Percentiles rank a stretch among this genome's conserved stretches.
Evolutionary conservation across 1,139 yeast genomes (phyloP).

Genomic region (Spathaspora sp.): DNA sequence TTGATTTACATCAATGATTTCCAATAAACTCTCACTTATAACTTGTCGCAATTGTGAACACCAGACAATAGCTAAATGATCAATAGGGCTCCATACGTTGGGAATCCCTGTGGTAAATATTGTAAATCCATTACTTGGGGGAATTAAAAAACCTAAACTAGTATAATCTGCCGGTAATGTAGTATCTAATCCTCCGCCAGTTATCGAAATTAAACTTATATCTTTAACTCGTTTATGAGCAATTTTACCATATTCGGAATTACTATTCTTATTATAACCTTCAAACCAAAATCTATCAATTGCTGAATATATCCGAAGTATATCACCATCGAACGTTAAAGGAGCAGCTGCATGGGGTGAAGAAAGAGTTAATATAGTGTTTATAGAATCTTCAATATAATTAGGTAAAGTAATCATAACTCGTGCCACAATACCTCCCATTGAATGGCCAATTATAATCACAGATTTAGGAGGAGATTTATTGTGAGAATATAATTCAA

Average conservation of each 20-base stretch:
- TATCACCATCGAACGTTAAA: slow-evolving; percentile 90
- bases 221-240: slow-evolving; percentile 45
- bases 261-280: slow-evolving; percentile 36
- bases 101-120: slow-evolving; percentile 87
- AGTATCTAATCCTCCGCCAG: slow-evolving; percentile 86
- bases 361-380: slow-evolving; percentile 82
- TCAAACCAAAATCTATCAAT: slow-evolving; percentile 81
- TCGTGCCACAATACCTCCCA: slow-evolving; percentile 95
- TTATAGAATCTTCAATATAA: slow-evolving; percentile 67
- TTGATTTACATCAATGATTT: slow-evolving; percentile 49
- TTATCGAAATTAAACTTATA: slow-evolving; percentile 68
- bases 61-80: slow-evolving; percentile 97
- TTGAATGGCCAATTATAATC: slow-evolving; percentile 84
- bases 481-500: slow-evolving; percentile 54
- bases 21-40: slow-evolving; percentile 59
- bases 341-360: slow-evolving; percentile 96
- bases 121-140: slow-evolving; percentile 75
- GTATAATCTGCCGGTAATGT: slow-evolving; percentile 95
- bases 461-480: slow-evolving; percentile 63
- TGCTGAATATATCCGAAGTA: slow-evolving; percentile 68
- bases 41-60: slow-evolving; percentile 80
- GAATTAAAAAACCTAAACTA: slow-evolving; percentile 68
- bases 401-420: slow-evolving; percentile 78
- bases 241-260: slow-evolving; percentile 20
- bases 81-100: slow-evolving; percentile 90